phyloP scores from a whole-genome alignment of 805 yeast genomes.

The Lachancea quebecensis region DNA sequence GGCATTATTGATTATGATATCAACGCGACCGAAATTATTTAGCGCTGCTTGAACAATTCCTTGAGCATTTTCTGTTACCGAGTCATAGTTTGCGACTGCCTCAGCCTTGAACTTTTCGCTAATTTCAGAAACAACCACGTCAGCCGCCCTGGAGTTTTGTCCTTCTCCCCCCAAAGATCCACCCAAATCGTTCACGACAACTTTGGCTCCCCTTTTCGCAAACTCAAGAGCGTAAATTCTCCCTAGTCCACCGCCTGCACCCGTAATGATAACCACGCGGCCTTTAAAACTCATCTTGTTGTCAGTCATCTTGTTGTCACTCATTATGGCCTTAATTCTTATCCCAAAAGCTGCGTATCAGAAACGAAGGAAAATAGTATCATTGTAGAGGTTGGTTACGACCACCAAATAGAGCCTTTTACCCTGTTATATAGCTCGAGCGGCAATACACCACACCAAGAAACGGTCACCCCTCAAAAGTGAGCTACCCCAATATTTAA shows the following conservation, averaged over 20 bases:
- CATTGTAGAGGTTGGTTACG: too few relatives aligned
- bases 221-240: constrained; percentile 78
- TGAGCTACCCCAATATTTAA: too few relatives aligned
- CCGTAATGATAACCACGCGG: constrained; percentile 88
- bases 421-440: too few relatives aligned
- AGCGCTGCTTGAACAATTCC: constrained; percentile 82
- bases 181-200: constrained; percentile 91
- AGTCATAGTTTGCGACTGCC: constrained; percentile 93
- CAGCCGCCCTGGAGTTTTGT: constrained; percentile 70
- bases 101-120: constrained; percentile 43
- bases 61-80: constrained; percentile 75
- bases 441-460: too few relatives aligned
- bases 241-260: constrained; percentile 98
- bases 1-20: constrained; percentile 86
- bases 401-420: too few relatives aligned
- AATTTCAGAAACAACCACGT: constrained; percentile 82
- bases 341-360: too few relatives aligned
- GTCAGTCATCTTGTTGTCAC: too few relatives aligned
- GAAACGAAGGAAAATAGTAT: too few relatives aligned
- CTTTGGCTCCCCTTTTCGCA: constrained; percentile 89
- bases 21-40: constrained; percentile 80
- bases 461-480: too few relatives aligned
- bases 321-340: too few relatives aligned
- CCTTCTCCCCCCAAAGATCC: constrained; percentile 74
- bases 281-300: constrained; percentile 45